Evolutionary conservation across 2,329 filamentous ascomycete species (phyloP), one percentile per base, ranked within the genome.

Genomic region (Clarireedia sp.): DNA sequence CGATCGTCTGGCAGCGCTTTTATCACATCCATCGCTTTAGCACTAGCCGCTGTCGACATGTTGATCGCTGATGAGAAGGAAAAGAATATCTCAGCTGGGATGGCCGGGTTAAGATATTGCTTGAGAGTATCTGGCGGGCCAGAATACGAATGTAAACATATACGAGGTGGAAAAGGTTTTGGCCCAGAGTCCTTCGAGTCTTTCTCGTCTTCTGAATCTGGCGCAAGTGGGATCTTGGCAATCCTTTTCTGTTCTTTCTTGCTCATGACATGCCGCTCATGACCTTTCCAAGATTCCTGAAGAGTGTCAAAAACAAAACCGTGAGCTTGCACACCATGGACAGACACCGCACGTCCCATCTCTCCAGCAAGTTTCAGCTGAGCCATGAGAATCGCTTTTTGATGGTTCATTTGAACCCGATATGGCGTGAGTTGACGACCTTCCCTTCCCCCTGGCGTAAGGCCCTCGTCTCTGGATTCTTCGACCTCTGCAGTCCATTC

Each of bases 111-210:
- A 48, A 90, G 73, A 66, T 96, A 97, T 69, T 90, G 90, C 61
- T 80, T 85, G 38, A 96, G 73, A 33, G 85, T 79, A 55, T 94
- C 85, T 10, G 82, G 76, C 5, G 86, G 80, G 0, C 90, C 92
- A 48, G 88, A 95, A 71, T 90, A 99, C 0, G 91, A 96, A 71
- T 99, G 94, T 57, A 99, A 81, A 67, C 94, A 99, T 67, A 97
- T 86, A 8, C 91, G 77, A 0, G 91, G 90, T 3, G 94, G 91
- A 63, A 86, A 97, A 0, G 87, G 85, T 57, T 78, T 83, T 1
- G 75, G 63, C 64, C 12, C 68, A 64, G 26, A 67, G 63, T 17
- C 67, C 64, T 51, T 55, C 7, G 46, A 38, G 37, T 68, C 66
- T 0, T 72, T 64, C 2, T 74, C 71, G 0, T 69, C 66, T 19